Conservation (phyloP, 2,329 filamentous ascomycete species). For the Aureobasidium sp. region DNA sequence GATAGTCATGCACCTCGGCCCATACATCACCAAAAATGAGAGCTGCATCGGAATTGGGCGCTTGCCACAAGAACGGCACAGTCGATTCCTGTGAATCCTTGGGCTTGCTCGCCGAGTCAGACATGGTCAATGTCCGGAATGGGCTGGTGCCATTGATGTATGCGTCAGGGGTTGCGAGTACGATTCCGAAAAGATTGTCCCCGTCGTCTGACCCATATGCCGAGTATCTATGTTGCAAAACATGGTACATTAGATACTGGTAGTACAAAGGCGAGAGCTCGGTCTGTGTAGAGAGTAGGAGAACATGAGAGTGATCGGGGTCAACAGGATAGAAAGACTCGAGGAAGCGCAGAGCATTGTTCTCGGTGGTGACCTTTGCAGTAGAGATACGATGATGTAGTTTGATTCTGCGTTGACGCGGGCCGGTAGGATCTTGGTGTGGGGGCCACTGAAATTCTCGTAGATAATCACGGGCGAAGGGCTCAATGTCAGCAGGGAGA, state of each 20-base stretch:
- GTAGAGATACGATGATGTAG: constrained; percentile 67
- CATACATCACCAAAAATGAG: constrained; percentile 82
- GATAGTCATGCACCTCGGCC: constrained; percentile 75
- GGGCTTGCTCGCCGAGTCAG: constrained; percentile 24
- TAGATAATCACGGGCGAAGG: constrained; percentile 56
- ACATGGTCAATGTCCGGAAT: constrained; percentile 44
- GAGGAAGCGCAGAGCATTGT: constrained; percentile 67
- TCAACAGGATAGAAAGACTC: constrained; percentile 81
- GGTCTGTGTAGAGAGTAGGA: constrained; percentile 75
- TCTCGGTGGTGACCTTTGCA: constrained; percentile 54
- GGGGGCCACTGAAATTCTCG: constrained; percentile 63
- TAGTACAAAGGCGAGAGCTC: constrained; percentile 77
- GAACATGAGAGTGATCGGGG: constrained; percentile 60
- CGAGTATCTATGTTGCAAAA: constrained; percentile 74
- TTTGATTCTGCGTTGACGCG: constrained; percentile 46
- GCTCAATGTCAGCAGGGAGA: constrained; percentile 64
- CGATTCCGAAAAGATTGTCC: constrained; percentile 64
- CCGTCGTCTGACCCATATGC: constrained; percentile 39
- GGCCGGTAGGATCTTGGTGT: constrained; percentile 39
- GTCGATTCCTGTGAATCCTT: constrained; percentile 25
- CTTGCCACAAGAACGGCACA: constrained; percentile 74
- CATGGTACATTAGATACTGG: constrained; percentile 73
- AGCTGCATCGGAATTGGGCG: constrained; percentile 72
- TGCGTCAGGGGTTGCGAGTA: constrained; percentile 64
- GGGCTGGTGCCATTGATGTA: constrained; percentile 54